phyloP scores from a whole-genome alignment of 345 rosid genomes.

The Citrus sinensis region DVS_A1.0 CM039161.1:6342001-6342500 shows the following conservation, averaged over 20 bases:
- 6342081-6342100: not conserved
- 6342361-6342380: slow-evolving; percentile 56
- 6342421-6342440: slow-evolving; percentile 52
- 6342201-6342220: not conserved
- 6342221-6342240: not conserved
- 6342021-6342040: not conserved
- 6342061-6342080: not conserved
- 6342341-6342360: slow-evolving; percentile 52
- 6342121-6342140: not conserved
- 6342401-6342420: slow-evolving; percentile 50
- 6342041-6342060: not conserved
- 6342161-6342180: not conserved
- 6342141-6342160: not conserved
- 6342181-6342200: not conserved
- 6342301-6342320: not conserved
- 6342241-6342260: not conserved
- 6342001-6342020: not conserved
- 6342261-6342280: not conserved
- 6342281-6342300: not conserved
- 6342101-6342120: not conserved
- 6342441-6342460: slow-evolving; percentile 52
- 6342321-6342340: slow-evolving; percentile 44
- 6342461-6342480: slow-evolving; percentile 55
- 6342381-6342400: slow-evolving; percentile 31
- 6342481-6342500: slow-evolving; percentile 60